phyloP scores from a whole-genome alignment of 2,329 filamentous ascomycete species.

The Xylariomycetidae sp. region DNA sequence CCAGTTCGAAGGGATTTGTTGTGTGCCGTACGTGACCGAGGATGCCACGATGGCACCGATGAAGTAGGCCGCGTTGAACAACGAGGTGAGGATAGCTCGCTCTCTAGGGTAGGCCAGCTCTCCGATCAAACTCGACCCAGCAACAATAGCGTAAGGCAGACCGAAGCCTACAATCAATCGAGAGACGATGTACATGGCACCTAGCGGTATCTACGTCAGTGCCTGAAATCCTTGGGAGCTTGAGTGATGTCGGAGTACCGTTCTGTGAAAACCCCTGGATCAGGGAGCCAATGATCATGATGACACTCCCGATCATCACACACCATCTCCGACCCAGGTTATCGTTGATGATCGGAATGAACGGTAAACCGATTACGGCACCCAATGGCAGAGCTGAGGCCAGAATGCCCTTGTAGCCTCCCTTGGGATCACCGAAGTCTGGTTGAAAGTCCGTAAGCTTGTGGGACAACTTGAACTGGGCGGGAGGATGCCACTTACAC shows the following conservation, averaged over 20 bases:
- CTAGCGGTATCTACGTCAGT: conserved; percentile 28
- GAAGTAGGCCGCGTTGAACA: conserved; percentile 55
- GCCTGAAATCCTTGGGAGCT: too few species aligned
- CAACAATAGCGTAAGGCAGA: conserved; percentile 54
- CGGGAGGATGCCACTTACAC: conserved; percentile 21
- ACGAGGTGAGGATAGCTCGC: conserved; percentile 49
- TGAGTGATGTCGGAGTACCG: too few species aligned
- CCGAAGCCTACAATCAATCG: conserved; percentile 56
- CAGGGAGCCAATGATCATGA: conserved; percentile 47
- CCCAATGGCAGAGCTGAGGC: conserved; percentile 48
- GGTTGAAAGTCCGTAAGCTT: neutral
- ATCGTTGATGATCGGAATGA: conserved; percentile 47
- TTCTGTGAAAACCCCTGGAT: conserved; percentile 44
- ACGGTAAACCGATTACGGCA: conserved; percentile 42
- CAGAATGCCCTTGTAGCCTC: conserved; percentile 37
- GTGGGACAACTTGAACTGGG: neutral
- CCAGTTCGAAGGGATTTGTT: conserved; percentile 23
- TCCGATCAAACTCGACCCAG: conserved; percentile 51
- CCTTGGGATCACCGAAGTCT: conserved; percentile 27
- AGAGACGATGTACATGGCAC: conserved; percentile 54
- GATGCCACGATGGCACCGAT: conserved; percentile 46
- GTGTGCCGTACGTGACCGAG: conserved; percentile 42
- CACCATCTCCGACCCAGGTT: conserved; percentile 43
- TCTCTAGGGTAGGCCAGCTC: conserved; percentile 57
- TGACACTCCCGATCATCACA: conserved; percentile 44